phyloP scores from a whole-genome alignment of 164 flowering plant genomes.

The Magnolia sinica region DNA sequence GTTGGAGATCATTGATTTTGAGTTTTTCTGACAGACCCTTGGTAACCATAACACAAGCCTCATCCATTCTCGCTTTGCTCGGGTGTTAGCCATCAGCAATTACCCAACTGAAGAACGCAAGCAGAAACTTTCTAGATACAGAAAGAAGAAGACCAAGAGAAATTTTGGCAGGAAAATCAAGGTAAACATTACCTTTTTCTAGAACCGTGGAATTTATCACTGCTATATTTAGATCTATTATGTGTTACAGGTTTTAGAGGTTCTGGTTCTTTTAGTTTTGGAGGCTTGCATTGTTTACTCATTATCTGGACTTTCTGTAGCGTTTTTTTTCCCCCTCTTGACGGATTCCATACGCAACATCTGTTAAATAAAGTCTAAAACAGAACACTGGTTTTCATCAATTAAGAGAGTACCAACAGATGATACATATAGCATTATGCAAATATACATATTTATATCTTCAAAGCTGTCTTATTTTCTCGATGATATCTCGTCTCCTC shows the following conservation, averaged over 20 bases:
- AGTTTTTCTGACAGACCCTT: slow-evolving; percentile 80
- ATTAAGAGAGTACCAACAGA: not conserved
- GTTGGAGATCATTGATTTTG: slow-evolving; percentile 43
- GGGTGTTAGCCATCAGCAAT: slow-evolving; percentile 30
- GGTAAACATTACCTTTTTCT: slow-evolving; percentile 34
- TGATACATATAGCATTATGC: not conserved
- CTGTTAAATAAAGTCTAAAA: too few species aligned
- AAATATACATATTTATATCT: not conserved
- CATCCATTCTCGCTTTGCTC: slow-evolving; percentile 44
- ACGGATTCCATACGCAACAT: too few species aligned
- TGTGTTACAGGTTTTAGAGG: not conserved
- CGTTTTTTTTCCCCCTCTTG: not conserved
- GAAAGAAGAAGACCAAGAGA: slow-evolving; percentile 89
- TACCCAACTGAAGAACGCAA: slow-evolving; percentile 65
- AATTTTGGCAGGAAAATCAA: slow-evolving; percentile 93
- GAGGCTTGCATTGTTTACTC: not conserved
- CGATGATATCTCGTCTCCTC: not conserved
- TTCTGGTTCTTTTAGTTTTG: not conserved
- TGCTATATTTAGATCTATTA: not conserved
- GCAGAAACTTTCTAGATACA: slow-evolving; percentile 91
- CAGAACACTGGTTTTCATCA: not conserved
- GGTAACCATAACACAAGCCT: slow-evolving; percentile 43
- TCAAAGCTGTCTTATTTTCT: not conserved
- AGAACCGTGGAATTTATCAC: not conserved
- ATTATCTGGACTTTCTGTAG: not conserved